A percentile compares a stretch with the other conserved stretches of the same genome.
Conservation (phyloP, 306 rosid species). For the Lupinus albus region DNA sequence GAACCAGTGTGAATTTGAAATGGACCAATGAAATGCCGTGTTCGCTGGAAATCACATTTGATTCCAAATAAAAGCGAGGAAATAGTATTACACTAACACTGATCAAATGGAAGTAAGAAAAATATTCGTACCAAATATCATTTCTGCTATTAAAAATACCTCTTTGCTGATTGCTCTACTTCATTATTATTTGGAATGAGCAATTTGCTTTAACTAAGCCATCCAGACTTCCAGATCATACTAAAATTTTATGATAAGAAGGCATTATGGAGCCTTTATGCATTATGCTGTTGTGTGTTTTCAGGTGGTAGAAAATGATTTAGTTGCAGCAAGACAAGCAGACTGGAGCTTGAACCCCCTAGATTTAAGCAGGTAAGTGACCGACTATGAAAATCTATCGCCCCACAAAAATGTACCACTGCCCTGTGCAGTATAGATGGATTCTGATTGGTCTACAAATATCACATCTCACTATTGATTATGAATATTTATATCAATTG, state of each 20-base stretch:
- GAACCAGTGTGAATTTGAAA: too few species aligned
- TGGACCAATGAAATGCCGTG: too few species aligned
- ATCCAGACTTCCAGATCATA: neutral
- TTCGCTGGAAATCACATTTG: too few species aligned
- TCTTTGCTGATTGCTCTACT: constrained; percentile 17
- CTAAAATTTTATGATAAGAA: neutral
- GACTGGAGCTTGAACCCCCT: constrained; percentile 62
- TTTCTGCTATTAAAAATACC: neutral
- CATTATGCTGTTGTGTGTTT: constrained; percentile 10
- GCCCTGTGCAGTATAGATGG: too few species aligned
- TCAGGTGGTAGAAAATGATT: constrained; percentile 83
- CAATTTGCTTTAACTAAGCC: neutral
- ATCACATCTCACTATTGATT: too few species aligned
- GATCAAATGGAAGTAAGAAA: too few species aligned
- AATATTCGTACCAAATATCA: too few species aligned
- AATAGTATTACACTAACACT: too few species aligned
- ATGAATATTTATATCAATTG: too few species aligned
- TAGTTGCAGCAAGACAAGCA: constrained; percentile 71
- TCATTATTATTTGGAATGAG: neutral
- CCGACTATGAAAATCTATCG: neutral
- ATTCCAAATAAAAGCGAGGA: too few species aligned
- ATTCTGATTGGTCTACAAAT: too few species aligned
- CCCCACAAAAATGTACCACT: too few species aligned
- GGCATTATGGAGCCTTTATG: constrained; percentile 14
- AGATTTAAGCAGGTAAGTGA: constrained; percentile 80